phyloP scores from a whole-genome alignment of 768 basidiomycete species.

The Boletus vermiculosoides region DNA sequence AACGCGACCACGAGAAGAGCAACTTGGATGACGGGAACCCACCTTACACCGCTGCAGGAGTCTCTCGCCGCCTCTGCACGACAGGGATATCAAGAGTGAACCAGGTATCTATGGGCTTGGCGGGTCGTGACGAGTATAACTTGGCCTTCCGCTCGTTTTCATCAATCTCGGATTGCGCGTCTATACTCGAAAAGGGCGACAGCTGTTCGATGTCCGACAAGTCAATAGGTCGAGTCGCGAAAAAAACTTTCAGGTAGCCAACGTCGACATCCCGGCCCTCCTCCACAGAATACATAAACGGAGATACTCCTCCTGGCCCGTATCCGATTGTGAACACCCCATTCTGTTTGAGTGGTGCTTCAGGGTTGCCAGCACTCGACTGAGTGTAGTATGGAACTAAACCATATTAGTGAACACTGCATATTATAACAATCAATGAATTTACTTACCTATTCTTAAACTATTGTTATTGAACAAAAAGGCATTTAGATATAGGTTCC shows the following conservation, averaged over 20 bases:
- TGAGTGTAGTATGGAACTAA: slow-evolving; percentile 14
- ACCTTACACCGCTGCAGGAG: neutral
- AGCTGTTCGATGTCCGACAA: slow-evolving; percentile 35
- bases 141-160: slow-evolving; percentile 1
- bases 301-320: slow-evolving; percentile 29
- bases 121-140: neutral
- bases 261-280: slow-evolving; percentile 30
- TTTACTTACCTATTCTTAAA: slow-evolving; percentile 33
- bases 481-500: slow-evolving; percentile 36
- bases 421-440: neutral
- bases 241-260: slow-evolving; percentile 36
- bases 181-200: slow-evolving; percentile 28
- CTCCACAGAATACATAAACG: slow-evolving; percentile 5
- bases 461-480: slow-evolving; percentile 45
- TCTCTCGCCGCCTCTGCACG: slow-evolving; percentile 14
- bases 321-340: slow-evolving; percentile 39
- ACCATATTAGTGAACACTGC: neutral
- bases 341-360: slow-evolving; percentile 7
- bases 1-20: neutral
- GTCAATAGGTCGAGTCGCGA: slow-evolving; percentile 26
- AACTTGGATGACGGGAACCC: too few relatives aligned
- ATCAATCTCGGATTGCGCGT: neutral
- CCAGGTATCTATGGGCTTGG: slow-evolving; percentile 7
- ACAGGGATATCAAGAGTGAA: slow-evolving; percentile 20
- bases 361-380: neutral